Evolutionary conservation across 164 flowering plant genomes (phyloP), one percentile per base, ranked within the genome.

Genomic region (Cinnamomum micranthum): DNA sequence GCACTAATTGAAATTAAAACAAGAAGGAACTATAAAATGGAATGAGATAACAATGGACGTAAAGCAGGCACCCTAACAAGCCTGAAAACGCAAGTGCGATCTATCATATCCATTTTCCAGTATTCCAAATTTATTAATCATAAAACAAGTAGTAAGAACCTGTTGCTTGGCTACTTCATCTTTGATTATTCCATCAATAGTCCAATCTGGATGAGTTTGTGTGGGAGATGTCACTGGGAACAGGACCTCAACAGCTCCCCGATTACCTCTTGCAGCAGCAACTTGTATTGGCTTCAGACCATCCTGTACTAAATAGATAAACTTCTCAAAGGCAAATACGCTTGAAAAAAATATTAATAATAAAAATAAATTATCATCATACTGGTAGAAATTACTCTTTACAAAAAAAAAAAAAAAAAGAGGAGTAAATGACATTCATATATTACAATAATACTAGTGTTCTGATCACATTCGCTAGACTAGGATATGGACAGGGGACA

Each of bases 201-300:
- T 89, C 98, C 99, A 92, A n/a, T 86, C 79, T 25, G 86, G 84
- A 78, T 88, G 68, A 62, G 76, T 65, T 20, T 86, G 70, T 65
- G 84, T 64, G 69, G 81, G 82, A 67, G 89, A 82, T 35, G 99
- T 91, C 79, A 86, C 78, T 11, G 97, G 90, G 25, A 92, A 84
- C 50, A 96, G 91, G 76, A 87, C 77, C 83, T 92, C 93, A 80
- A 96, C 95, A 75, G 82, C 93, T 51, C 41, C 79, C 55, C 83
- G 87, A 79, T 88, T 88, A 67, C 90, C 89, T 79, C 98, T 85
- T 55, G 81, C 85, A 60, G 95, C 98, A 60, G 97, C 98, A 75
- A 91, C 92, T 71, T 90, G 94, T 71, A 96, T 82, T 41, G 99
- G 94, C 86, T 88, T 92, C 71, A 79, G 73, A 20, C 92, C 98